Conservation (phyloP, 371 early-diverging fungal species). For the Rhizopus stolonifer region DNA sequence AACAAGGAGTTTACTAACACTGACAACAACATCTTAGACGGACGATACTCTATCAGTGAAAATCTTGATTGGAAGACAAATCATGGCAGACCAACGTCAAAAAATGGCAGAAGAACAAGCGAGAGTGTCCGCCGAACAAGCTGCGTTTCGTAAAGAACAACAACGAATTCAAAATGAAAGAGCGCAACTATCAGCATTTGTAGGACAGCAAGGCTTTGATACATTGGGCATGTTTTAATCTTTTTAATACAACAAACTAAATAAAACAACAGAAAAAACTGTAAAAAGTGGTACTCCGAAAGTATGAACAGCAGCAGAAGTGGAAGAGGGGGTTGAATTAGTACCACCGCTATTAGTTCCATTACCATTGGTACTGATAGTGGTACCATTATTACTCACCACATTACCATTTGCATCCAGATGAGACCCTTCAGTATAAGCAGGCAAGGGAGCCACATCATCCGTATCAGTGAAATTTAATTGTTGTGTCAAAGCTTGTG, state of each 20-base stretch:
- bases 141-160: slow-evolving; percentile 42
- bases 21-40: slow-evolving; percentile 3
- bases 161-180: slow-evolving; percentile 39
- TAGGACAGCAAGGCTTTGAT: slow-evolving; percentile 12
- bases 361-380: slow-evolving; percentile 2
- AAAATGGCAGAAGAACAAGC: slow-evolving; percentile 39
- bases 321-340: background rate
- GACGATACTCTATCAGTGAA: slow-evolving; percentile 20
- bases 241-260: too few relatives aligned
- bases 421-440: slow-evolving; percentile 30
- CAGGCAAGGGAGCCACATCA: slow-evolving; percentile 38
- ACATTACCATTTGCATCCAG: slow-evolving; percentile 31
- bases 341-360: background rate
- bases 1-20: background rate
- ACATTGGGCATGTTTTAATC: slow-evolving; percentile 3
- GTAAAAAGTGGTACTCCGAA: too few relatives aligned
- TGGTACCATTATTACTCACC: slow-evolving; percentile 8
- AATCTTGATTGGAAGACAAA: slow-evolving; percentile 33
- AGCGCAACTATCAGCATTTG: slow-evolving; percentile 25
- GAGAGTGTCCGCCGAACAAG: slow-evolving; percentile 44
- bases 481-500: slow-evolving; percentile 29
- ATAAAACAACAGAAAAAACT: too few relatives aligned
- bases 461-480: slow-evolving; percentile 36
- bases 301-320: too few relatives aligned
- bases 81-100: slow-evolving; percentile 34